Conservation (phyloP, 345 rosid species). For the Mangifera indica region DNA sequence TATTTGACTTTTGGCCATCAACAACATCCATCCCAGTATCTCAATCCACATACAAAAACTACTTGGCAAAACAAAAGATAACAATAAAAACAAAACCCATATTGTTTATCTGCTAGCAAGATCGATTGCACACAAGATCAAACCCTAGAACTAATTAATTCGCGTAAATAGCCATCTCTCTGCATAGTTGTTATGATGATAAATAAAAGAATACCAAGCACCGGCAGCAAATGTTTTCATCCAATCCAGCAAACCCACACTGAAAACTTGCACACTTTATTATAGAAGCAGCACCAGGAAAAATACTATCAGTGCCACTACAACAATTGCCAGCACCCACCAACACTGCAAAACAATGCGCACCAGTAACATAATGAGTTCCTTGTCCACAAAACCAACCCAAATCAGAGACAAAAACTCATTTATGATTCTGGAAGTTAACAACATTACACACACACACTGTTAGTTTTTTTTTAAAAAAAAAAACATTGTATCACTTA, state of each 20-base stretch:
- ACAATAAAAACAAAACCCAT: not conserved
- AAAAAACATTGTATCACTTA: no score
- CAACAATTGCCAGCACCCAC: conserved; percentile 58
- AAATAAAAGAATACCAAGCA: conserved; percentile 15
- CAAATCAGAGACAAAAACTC: no score
- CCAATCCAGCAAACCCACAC: not conserved
- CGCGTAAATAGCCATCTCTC: not conserved
- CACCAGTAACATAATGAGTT: not conserved
- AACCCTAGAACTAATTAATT: not conserved
- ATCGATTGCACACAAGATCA: not conserved
- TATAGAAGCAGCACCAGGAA: conserved; percentile 37
- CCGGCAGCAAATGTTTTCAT: not conserved
- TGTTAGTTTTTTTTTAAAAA: no score
- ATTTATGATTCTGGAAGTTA: no score
- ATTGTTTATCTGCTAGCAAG: no score
- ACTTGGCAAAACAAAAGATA: not conserved
- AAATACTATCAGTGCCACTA: conserved; percentile 43
- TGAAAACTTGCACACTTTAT: conserved; percentile 24
- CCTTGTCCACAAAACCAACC: no score
- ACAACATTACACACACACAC: no score
- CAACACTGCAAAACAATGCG: conserved; percentile 53
- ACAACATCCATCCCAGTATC: no score
- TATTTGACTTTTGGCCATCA: no score
- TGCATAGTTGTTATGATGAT: not conserved
- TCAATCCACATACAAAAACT: no score